A percentile compares a stretch with the other conserved stretches of the same genome.
These are phyloP conservation scores for Rosa persica DNA, from an alignment of 306 rosid genomes.

Conservation along the genomic window DNA sequence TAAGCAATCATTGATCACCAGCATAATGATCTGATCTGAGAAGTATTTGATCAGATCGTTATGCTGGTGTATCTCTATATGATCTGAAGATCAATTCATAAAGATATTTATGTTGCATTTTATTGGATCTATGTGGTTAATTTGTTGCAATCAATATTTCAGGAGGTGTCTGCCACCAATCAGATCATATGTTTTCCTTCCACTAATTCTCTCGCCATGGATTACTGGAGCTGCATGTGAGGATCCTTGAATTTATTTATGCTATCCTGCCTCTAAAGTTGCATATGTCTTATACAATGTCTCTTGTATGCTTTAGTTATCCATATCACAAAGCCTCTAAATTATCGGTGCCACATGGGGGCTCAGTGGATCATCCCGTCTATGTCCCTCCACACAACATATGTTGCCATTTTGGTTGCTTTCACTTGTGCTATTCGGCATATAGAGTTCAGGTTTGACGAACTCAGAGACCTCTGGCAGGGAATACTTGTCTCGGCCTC, in stretches of 20 bases:
- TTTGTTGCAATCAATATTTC: conserved; percentile 33
- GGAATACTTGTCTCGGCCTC: conserved; percentile 75
- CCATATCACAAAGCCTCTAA: conserved; percentile 65
- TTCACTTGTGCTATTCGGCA: conserved; percentile 77
- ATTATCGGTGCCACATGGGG: conserved; percentile 71
- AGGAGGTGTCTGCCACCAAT: conserved; percentile 93
- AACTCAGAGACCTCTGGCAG: conserved; percentile 88
- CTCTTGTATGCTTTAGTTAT: conserved; percentile 52
- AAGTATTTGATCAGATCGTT: conserved; percentile 11
- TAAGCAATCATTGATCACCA: conserved; percentile 34
- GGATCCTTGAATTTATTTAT: conserved; percentile 27
- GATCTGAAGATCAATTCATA: neutral
- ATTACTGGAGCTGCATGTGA: conserved; percentile 73
- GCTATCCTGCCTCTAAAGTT: neutral
- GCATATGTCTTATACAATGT: conserved; percentile 27
- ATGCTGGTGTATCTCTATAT: neutral
- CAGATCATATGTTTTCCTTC: conserved; percentile 76
- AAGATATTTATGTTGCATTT: conserved; percentile 10
- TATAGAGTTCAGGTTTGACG: conserved; percentile 93
- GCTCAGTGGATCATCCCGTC: conserved; percentile 68
- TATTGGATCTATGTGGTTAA: neutral
- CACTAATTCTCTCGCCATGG: conserved; percentile 83
- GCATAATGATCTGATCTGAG: neutral
- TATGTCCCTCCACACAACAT: conserved; percentile 59
- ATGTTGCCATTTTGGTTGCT: conserved; percentile 67